phyloP scores from a whole-genome alignment of 1,139 yeast genomes.

The Arxiozyma heterogenica region DNA sequence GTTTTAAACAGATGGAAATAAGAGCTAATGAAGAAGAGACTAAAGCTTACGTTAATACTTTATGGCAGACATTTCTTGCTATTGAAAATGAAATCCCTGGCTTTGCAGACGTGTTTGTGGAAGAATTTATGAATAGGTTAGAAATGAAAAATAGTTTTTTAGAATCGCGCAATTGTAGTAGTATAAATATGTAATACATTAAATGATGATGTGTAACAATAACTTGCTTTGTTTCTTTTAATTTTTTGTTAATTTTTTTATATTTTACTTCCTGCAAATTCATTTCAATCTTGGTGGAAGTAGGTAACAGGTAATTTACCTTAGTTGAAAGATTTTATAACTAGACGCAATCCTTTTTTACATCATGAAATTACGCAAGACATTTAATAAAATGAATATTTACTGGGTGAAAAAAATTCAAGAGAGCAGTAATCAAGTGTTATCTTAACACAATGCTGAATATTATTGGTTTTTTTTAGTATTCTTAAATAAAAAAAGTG shows the following conservation, averaged over 20 bases:
- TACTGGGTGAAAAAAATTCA: too few species aligned
- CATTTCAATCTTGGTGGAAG: too few species aligned
- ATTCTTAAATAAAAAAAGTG: too few species aligned
- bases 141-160: neutral
- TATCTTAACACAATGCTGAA: too few species aligned
- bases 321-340: too few species aligned
- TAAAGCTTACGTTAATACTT: conserved; percentile 35
- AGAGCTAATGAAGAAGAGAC: conserved; percentile 46
- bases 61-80: conserved; percentile 35
- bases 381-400: too few species aligned
- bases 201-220: neutral
- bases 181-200: neutral
- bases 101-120: conserved; percentile 53
- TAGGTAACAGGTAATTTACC: too few species aligned
- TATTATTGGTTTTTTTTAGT: too few species aligned
- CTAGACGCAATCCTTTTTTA: too few species aligned
- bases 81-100: conserved; percentile 54
- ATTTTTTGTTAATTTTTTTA: neutral
- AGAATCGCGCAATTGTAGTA: neutral
- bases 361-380: too few species aligned
- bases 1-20: conserved; percentile 38
- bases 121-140: conserved; percentile 41
- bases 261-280: too few species aligned
- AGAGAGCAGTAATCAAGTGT: too few species aligned
- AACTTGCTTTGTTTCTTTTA: neutral